A percentile compares a stretch with the other conserved stretches of the same genome.
Evolutionary conservation across 1,284 basidiomycete genomes (phyloP).

Genomic region (Mycosarcoma mackinlayi): DNA sequence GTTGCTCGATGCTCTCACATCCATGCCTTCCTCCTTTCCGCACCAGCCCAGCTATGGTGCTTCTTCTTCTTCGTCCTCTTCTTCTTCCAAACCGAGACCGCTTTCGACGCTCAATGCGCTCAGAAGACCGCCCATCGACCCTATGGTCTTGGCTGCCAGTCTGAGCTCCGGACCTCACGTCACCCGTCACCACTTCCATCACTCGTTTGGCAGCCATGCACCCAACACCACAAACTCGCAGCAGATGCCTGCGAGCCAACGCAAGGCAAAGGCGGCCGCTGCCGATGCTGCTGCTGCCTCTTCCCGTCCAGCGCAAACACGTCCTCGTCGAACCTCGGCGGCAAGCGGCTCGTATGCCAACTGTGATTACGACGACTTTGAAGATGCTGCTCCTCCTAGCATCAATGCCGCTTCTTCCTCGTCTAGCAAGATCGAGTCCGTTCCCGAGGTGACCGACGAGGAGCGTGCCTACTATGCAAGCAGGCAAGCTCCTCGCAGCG

Average conservation of each 20-base stretch:
- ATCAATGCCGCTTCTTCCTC: conserved; percentile 21
- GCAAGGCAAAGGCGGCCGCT: conserved; percentile 26
- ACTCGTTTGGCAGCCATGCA: conserved; percentile 48
- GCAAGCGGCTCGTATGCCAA: conserved; percentile 56
- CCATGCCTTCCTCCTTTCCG: conserved; percentile 47
- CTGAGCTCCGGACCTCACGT: conserved; percentile 62
- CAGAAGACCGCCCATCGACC: conserved; percentile 63
- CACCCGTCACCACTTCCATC: conserved; percentile 65
- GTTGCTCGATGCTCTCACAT: conserved; percentile 54
- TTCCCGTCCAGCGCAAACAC: conserved; percentile 2
- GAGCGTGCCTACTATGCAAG: conserved; percentile 49
- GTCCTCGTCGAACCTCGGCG: conserved; percentile 23
- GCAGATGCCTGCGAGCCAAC: conserved; percentile 60
- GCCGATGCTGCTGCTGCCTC: conserved; percentile 9
- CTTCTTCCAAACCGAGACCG: conserved; percentile 20
- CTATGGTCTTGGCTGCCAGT: conserved; percentile 63
- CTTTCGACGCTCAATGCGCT: conserved; percentile 62
- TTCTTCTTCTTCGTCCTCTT: conserved; percentile 10
- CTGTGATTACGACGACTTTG: conserved; percentile 51
- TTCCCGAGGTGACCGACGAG: conserved; percentile 51
- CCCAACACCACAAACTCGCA: conserved; percentile 42
- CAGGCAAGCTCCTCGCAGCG: conserved; percentile 50
- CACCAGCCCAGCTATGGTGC: conserved; percentile 23
- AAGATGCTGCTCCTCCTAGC: conserved; percentile 13
- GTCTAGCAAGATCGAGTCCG: conserved; percentile 31